These are phyloP conservation scores for Adenanthera pavonina DNA, from an alignment of 306 rosid genomes.

Conservation along the genomic window DNA sequence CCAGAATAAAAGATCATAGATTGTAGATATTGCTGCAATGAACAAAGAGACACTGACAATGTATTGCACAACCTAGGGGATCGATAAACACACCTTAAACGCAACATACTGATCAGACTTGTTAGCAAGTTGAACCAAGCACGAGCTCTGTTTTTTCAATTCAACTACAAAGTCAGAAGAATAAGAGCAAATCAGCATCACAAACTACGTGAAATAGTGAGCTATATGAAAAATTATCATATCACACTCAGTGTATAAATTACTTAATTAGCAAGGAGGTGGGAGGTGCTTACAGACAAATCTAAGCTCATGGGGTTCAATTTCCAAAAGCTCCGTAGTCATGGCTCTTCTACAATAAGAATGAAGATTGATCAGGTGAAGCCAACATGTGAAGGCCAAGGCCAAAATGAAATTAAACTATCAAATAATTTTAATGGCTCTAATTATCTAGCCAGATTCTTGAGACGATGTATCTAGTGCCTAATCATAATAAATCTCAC, in stretches of 20 bases:
- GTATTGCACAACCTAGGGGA: neutral
- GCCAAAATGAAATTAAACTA: neutral
- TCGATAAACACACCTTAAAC: slow-evolving; percentile 67
- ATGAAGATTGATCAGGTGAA: slow-evolving; percentile 16
- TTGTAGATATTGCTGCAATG: neutral
- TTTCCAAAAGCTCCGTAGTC: slow-evolving; percentile 76
- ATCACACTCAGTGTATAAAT: neutral
- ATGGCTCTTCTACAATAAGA: slow-evolving; percentile 45
- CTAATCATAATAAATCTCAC: neutral
- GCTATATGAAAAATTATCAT: neutral
- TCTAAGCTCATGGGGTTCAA: slow-evolving; percentile 71
- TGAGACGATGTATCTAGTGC: neutral
- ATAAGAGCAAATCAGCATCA: slow-evolving; percentile 22
- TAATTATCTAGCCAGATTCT: neutral
- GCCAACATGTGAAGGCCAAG: neutral
- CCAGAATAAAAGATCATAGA: neutral
- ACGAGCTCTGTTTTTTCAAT: slow-evolving; percentile 82
- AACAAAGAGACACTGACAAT: neutral
- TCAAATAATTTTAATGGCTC: neutral
- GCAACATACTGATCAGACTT: slow-evolving; percentile 71
- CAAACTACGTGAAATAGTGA: neutral
- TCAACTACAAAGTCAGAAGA: slow-evolving; percentile 59
- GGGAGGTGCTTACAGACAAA: slow-evolving; percentile 66
- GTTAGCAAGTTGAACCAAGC: slow-evolving; percentile 70
- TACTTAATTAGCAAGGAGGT: neutral